These are phyloP conservation scores for Saccharomyces uvarum DNA, from an alignment of 1,139 yeast genomes.

Conservation along the genomic window DNA sequence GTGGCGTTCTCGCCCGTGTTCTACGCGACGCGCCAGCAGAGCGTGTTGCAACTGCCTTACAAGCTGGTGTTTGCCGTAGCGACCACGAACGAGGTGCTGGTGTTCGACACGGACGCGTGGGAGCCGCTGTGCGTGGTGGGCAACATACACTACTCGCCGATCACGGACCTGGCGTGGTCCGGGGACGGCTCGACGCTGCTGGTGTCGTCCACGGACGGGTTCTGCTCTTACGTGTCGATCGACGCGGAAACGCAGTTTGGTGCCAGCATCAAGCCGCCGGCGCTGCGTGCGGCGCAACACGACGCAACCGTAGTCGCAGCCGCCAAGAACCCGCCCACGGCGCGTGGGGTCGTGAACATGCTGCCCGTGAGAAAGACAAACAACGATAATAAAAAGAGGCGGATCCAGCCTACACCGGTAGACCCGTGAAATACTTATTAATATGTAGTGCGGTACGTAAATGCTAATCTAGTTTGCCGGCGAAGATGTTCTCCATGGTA, in stretches of 20 bases:
- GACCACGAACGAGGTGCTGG: constrained; percentile 75
- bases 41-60: constrained; percentile 47
- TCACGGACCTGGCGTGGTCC: constrained; percentile 85
- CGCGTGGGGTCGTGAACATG: constrained; percentile 15
- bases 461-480: constrained; percentile 4
- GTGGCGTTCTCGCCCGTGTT: constrained; percentile 65
- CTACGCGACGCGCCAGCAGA: constrained; percentile 37
- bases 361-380: constrained; percentile 17
- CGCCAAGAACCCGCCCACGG: not conserved
- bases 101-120: constrained; percentile 69
- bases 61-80: constrained; percentile 88
- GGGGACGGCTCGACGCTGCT: constrained; percentile 64
- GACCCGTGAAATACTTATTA: not conserved
- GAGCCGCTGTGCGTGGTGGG: constrained; percentile 68
- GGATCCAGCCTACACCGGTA: not conserved
- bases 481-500: constrained; percentile 62
- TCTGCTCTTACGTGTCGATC: constrained; percentile 62
- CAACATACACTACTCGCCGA: constrained; percentile 77
- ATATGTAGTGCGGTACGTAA: not conserved
- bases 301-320: not conserved
- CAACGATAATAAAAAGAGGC: constrained; percentile 2
- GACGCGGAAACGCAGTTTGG: constrained; percentile 28
- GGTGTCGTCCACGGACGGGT: constrained; percentile 90
- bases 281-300: not conserved
- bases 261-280: not conserved